A percentile compares a stretch with the other conserved stretches of the same genome.
Evolutionary conservation across 495 filamentous ascomycete species (phyloP).

Genomic region (Stereocaulon alpinum): DNA sequence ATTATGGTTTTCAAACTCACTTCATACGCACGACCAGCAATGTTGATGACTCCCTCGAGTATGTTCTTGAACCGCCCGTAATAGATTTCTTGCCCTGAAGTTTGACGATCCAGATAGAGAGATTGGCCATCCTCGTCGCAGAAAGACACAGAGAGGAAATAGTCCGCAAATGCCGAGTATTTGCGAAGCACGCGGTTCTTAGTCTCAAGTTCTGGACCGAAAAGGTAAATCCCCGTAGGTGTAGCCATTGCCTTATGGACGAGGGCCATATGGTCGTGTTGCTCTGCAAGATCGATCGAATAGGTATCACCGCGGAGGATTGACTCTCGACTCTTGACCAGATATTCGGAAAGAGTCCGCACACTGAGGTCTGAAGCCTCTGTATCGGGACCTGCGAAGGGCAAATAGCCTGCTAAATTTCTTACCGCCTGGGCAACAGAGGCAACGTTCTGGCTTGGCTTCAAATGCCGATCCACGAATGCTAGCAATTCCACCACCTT

Average conservation of each 20-base stretch:
- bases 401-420: constrained; percentile 37
- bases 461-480: constrained; percentile 1
- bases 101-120: constrained; percentile 44
- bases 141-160: constrained; percentile 63
- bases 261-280: constrained; percentile 25
- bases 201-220: constrained; percentile 58
- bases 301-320: constrained; percentile 26
- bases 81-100: constrained; percentile 46
- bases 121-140: constrained; percentile 61
- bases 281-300: constrained; percentile 18
- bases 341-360: constrained; percentile 32
- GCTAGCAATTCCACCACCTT: constrained; percentile 20
- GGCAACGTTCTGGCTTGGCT: background rate
- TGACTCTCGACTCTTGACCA: constrained; percentile 32
- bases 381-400: constrained; percentile 37
- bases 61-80: constrained; percentile 46
- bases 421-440: constrained; percentile 34
- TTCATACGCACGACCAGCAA: constrained; percentile 52
- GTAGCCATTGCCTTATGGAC: constrained; percentile 48
- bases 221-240: constrained; percentile 55
- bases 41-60: constrained; percentile 43
- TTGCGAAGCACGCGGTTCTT: constrained; percentile 67
- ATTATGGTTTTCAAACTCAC: background rate
- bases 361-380: constrained; percentile 36
- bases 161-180: constrained; percentile 50